Percentiles rank a stretch among this genome's conserved stretches.
Evolutionary conservation across 1,139 yeast species (phyloP).

Genomic region (Pichia sp.): DNA sequence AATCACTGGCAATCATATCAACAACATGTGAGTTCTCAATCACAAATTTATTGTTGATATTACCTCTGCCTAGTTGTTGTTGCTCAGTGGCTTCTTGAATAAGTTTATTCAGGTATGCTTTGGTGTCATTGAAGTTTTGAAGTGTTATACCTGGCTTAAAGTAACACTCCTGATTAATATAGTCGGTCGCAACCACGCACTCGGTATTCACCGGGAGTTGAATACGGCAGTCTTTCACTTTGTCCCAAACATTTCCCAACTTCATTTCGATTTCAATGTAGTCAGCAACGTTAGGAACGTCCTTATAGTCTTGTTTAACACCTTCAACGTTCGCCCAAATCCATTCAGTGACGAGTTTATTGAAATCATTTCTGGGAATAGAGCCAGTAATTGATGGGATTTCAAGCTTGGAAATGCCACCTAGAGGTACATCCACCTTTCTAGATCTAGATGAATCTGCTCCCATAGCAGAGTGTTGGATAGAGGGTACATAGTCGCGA

Average conservation of each 20-base stretch:
- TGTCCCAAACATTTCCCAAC: slow-evolving; percentile 70
- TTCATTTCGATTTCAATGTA: slow-evolving; percentile 77
- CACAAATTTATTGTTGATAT: slow-evolving; percentile 24
- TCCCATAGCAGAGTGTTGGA: slow-evolving; percentile 15
- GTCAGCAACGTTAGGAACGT: slow-evolving; percentile 33
- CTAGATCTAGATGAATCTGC: slow-evolving; percentile 6
- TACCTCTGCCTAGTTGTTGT: slow-evolving; percentile 15
- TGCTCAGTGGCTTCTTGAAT: slow-evolving; percentile 32
- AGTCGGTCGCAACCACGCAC: slow-evolving; percentile 51
- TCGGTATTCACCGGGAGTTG: slow-evolving; percentile 72
- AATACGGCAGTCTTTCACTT: slow-evolving; percentile 55
- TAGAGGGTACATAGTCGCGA: slow-evolving; percentile 53
- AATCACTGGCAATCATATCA: slow-evolving; percentile 26
- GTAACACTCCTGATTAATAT: slow-evolving; percentile 45
- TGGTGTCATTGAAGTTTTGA: slow-evolving; percentile 55
- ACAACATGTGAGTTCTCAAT: slow-evolving; percentile 27
- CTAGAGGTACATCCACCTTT: slow-evolving; percentile 10
- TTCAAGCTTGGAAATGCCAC: slow-evolving; percentile 23
- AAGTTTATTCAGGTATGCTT: slow-evolving; percentile 40
- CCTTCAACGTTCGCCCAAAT: slow-evolving; percentile 71
- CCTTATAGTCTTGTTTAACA: slow-evolving; percentile 34
- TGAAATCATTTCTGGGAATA: slow-evolving; percentile 76
- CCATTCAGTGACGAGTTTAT: slow-evolving; percentile 84
- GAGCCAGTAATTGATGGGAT: slow-evolving; percentile 60
- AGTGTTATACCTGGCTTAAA: slow-evolving; percentile 70